Evolutionary conservation across 768 basidiomycete species (phyloP), one percentile per base, ranked within the genome.

Genomic region (Cystofilobasidium bisporidii): DNA sequence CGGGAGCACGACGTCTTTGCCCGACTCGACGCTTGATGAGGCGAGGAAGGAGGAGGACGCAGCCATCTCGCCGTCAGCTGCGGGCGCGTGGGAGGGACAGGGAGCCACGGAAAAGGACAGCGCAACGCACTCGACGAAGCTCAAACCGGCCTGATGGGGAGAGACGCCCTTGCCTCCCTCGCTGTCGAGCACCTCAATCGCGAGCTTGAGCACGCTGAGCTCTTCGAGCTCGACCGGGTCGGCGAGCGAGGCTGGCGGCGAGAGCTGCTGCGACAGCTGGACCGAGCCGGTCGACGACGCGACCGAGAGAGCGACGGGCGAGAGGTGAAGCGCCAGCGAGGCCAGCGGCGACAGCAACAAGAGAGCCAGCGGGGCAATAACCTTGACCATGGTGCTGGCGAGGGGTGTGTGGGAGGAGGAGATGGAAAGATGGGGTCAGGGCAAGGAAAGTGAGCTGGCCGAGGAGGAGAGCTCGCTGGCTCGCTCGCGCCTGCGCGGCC

Each of bases 111-210:
- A 41, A 30, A 11, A 18, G 1, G 15, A 12, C 36, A 5, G 36
- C 36, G 36, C 5, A 36, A 64, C 63, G 60, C 38, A 64, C 62
- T 69, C 68, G n/a, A 64, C 63, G 33, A 69, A 69, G 40, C 63
- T 64, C 28, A 69, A 57, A 30, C 58, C 62, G 14, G 68, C 68
- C 40, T 69, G 68, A 36, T 69, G 68, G 26, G 68, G 68, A n/a
- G 41, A 17, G 9, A 55, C 33, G 2, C 57, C 57, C 26, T 69
- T 62, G 40, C 68, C 68, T 1, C 58, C 50, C 14, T 63, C 57
- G 18, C 41, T 40, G 28, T 69, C 68, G 11, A 45, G 41, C 9
- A 69, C 58, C 41, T 64, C 63, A 50, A 69, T 41, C 0, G 68
- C 33, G 26, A 69, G 62, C 58, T 60, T 64, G 62, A 69, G 57